Evolutionary conservation across 495 filamentous ascomycete species (phyloP), one percentile per base, ranked within the genome.

Genomic region (Penicillium soppii): DNA sequence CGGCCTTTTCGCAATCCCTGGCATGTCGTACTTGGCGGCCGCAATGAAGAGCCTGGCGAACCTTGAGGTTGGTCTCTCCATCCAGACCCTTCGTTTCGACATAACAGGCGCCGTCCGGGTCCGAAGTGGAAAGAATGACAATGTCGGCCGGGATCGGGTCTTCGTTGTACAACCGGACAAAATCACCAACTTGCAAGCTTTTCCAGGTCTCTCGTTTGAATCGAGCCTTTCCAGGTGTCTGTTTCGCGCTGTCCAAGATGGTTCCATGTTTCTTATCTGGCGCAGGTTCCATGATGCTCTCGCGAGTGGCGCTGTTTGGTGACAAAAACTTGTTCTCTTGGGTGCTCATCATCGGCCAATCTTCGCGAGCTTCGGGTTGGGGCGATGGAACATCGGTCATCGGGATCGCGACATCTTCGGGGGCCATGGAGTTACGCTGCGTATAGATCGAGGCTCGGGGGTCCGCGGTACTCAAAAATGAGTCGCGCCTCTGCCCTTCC

Each of bases 31-130:
- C 79, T 52, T 83, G 75, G 39, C 87, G 87, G 27, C 92, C 86
- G 68, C 90, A 91, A 53, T 92, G 86, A 22, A 97, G 78, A 16
- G 95, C 92, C 52, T 92, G 88, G 19, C 95, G 87, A 45, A 97
- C 90, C 68, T 99, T 99, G 45, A 99, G 73, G 58, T 99, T 99
- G 1, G 95, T 99, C 68, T 99, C 95, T 16, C 95, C 95, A 61
- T 99, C 95, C 67, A 99, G 71, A 61, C 95, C 96, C 76, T 96
- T 99, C 2, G 95, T 99, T 70, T 99, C 95, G 19, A 97, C 87
- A 57, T 97, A 97, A 67, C 95, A 99, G 27, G 91, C 88, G 30
- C 95, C 95, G 61, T 99, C 95, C 4, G 83, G 80, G 59, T 97
- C 94, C 2, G 94, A 97, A 8, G 95, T 97, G 10, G 94, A 90